Evolutionary conservation across 352 stramenopile genomes (phyloP).

Genomic region (Globisporangium perplexum): DNA sequence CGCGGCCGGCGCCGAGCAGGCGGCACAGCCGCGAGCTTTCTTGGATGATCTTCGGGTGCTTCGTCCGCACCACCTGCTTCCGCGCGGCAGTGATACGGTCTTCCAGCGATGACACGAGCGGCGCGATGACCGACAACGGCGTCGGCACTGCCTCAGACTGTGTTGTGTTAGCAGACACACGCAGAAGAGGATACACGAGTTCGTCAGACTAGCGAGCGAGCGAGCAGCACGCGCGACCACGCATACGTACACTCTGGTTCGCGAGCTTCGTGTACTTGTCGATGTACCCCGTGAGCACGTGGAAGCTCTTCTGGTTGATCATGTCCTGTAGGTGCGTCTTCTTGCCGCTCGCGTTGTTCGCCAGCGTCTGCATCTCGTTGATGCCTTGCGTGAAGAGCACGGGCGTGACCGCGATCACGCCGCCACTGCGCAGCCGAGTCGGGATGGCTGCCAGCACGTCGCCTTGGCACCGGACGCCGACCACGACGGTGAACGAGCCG

Average conservation of each 20-base stretch:
- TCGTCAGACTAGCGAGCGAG: neutral
- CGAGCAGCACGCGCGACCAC: neutral
- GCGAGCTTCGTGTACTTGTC: conserved; percentile 60
- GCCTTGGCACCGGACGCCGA: conserved; percentile 50
- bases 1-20: conserved; percentile 80
- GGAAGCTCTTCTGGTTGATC: conserved; percentile 74
- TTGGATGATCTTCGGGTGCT: conserved; percentile 78
- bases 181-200: neutral
- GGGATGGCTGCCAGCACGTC: conserved; percentile 40
- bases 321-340: conserved; percentile 70
- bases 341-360: conserved; percentile 58
- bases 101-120: conserved; percentile 43
- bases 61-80: conserved; percentile 69
- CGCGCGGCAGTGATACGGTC: conserved; percentile 45
- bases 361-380: conserved; percentile 78
- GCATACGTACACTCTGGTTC: conserved; percentile 19
- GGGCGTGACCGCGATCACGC: conserved; percentile 47
- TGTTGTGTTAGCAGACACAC: neutral
- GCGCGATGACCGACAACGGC: conserved; percentile 27
- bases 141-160: conserved; percentile 42
- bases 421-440: conserved; percentile 33
- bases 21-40: conserved; percentile 60
- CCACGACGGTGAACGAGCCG: conserved; percentile 41
- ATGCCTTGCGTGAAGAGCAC: conserved; percentile 76
- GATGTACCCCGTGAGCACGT: conserved; percentile 45